Evolutionary conservation across 2,329 filamentous ascomycete species (phyloP), one percentile per base, ranked within the genome.

Genomic region (Atkinsonella texensis): DNA sequence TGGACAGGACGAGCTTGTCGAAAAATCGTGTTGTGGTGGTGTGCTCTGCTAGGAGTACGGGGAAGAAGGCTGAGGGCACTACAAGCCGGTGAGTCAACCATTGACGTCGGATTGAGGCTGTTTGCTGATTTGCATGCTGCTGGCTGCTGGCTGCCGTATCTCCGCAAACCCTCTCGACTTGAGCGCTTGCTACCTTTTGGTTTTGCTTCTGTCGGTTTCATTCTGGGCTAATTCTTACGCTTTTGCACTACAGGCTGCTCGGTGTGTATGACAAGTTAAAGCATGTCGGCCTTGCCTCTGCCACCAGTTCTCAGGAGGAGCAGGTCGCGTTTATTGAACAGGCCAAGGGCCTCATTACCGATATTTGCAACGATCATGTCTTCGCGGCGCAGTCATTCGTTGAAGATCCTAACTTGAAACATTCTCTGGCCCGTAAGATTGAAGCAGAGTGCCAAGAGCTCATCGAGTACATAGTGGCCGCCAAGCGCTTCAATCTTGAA

Each of bases 1-100:
- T 8, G 11, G 7, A 18, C 51, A 70, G 68, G 57, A 58, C 68
- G 56, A 69, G 75, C 64, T 70, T 94, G 51, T 73, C 73, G 51
- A 73, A 80, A 52, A 83, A 89, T 64, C 84, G 84, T 67, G 83
- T 96, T 57, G 90, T 89, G 52, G 85, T 98, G 52, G 91, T 98
- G 53, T 98, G 93, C 71, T 98, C 93, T 55, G 93, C 93, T 42
- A 79, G 93, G 65, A 96, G 89, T 70, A 93, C 87, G 54, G 90
- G 89, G 56, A 95, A 91, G 66, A 98, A 98, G 73, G 81, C 84
- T 51, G 89, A 94, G 60, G 93, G 93, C 55, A 98, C 93, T 54
- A 98, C 93, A 39, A 97, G 94, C 70, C 81, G 89, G 86, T 90
- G 72, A 80, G 84, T 78, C 66, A 46, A 13, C 35, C 4, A n/a